phyloP scores from a whole-genome alignment of 2,329 filamentous ascomycete species.

The Paradendryphiella salina region DNA sequence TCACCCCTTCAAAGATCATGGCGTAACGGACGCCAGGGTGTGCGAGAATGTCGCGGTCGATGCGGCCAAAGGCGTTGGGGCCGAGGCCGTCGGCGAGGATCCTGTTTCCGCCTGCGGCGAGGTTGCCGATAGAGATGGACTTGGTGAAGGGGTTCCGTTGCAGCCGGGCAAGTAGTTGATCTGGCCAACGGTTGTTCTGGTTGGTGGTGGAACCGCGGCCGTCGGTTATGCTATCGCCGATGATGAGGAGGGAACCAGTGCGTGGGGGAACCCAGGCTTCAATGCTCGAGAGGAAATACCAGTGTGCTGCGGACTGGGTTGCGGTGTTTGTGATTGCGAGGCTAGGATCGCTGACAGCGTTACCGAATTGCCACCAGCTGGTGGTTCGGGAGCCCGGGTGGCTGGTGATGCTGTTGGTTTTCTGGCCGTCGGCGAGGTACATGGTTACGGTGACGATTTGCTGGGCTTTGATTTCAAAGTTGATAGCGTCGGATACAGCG shows the following conservation, averaged over 20 bases:
- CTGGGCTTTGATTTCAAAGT: slow-evolving; percentile 57
- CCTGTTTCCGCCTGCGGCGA: slow-evolving; percentile 70
- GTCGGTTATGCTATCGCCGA: slow-evolving; percentile 69
- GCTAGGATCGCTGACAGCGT: slow-evolving; percentile 57
- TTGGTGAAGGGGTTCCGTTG: slow-evolving; percentile 48
- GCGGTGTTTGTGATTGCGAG: slow-evolving; percentile 49
- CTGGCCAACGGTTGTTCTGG: slow-evolving; percentile 57
- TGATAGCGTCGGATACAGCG: slow-evolving; percentile 64
- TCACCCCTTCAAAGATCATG: slow-evolving; percentile 68
- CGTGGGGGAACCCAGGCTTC: slow-evolving; percentile 57
- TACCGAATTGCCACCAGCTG: slow-evolving; percentile 62
- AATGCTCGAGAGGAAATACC: slow-evolving; percentile 63
- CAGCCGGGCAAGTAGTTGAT: slow-evolving; percentile 51
- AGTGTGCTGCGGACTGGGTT: slow-evolving; percentile 49
- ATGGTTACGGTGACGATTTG: slow-evolving; percentile 62
- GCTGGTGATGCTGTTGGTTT: slow-evolving; percentile 61
- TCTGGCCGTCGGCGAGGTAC: slow-evolving; percentile 62
- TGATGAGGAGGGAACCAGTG: slow-evolving; percentile 55
- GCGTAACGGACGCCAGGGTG: slow-evolving; percentile 62
- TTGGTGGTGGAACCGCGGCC: slow-evolving; percentile 64
- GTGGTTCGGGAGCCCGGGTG: slow-evolving; percentile 68
- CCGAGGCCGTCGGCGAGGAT: slow-evolving; percentile 65
- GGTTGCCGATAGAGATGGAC: slow-evolving; percentile 63
- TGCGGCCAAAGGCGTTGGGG: slow-evolving; percentile 62
- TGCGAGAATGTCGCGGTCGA: slow-evolving; percentile 66